Conservation (phyloP, 2,329 filamentous ascomycete genomes). For the Microdochium paspali region DNA sequence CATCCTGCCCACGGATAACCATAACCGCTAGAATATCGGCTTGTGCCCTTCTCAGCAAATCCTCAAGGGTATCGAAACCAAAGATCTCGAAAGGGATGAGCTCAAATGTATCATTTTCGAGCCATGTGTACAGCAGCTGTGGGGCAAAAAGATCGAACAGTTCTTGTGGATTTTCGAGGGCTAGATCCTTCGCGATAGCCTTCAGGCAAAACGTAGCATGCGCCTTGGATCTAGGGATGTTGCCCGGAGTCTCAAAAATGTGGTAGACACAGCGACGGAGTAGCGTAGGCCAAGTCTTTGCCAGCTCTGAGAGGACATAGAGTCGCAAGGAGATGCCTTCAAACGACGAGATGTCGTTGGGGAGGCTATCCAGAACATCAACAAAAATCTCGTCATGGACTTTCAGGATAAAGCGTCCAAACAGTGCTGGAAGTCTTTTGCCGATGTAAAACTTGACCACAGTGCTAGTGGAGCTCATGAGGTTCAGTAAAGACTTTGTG, state of each 20-base stretch:
- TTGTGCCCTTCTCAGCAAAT: slow-evolving; percentile 62
- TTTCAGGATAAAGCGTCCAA: slow-evolving; percentile 72
- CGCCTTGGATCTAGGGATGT: slow-evolving; percentile 50
- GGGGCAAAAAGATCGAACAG: slow-evolving; percentile 80
- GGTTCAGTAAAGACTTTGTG: slow-evolving; percentile 59
- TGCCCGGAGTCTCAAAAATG: slow-evolving; percentile 83
- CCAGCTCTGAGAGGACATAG: slow-evolving; percentile 65
- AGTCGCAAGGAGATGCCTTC: slow-evolving; percentile 84
- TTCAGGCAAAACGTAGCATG: slow-evolving; percentile 67
- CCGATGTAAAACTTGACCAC: slow-evolving; percentile 69
- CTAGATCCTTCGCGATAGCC: slow-evolving; percentile 55
- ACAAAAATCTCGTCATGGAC: slow-evolving; percentile 77
- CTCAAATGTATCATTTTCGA: slow-evolving; percentile 56
- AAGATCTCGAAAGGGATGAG: slow-evolving; percentile 81
- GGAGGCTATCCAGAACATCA: slow-evolving; percentile 74
- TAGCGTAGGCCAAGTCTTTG: slow-evolving; percentile 76
- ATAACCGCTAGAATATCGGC: slow-evolving; percentile 73
- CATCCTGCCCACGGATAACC: slow-evolving; percentile 68
- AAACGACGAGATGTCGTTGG: slow-evolving; percentile 56
- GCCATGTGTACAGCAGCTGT: slow-evolving; percentile 87
- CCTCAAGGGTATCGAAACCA: slow-evolving; percentile 58
- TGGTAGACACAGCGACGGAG: slow-evolving; percentile 83
- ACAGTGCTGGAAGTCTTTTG: slow-evolving; percentile 60
- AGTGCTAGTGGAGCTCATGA: slow-evolving; percentile 59
- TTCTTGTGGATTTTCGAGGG: slow-evolving; percentile 54